Percentiles rank a stretch among this genome's conserved stretches.
Conservation (phyloP, 2,329 filamentous ascomycete genomes). For the Paracamarosporium sp. region DNA sequence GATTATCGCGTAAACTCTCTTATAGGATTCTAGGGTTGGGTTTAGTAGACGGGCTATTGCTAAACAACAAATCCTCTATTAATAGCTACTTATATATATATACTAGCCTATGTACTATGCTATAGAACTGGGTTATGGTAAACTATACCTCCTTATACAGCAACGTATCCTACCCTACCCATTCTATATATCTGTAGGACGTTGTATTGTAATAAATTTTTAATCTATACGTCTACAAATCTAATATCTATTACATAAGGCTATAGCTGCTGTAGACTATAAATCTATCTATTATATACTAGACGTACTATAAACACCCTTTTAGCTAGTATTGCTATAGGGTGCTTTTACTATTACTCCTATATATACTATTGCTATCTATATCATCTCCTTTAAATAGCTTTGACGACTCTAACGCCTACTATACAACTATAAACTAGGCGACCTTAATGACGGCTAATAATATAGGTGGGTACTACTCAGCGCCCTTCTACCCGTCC, state of each 20-base stretch:
- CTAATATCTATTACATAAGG: constrained; percentile 11
- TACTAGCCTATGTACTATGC: constrained; percentile 11
- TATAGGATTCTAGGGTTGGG: not conserved
- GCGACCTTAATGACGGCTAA: constrained; percentile 25
- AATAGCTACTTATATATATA: too few relatives aligned
- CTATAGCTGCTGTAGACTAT: not conserved
- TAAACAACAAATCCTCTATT: not conserved
- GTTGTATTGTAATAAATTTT: constrained; percentile 23
- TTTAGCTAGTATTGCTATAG: not conserved
- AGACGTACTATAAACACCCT: constrained; percentile 21
- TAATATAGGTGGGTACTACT: constrained; percentile 22
- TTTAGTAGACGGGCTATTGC: not conserved
- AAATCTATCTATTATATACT: constrained; percentile 14
- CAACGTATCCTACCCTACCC: constrained; percentile 8
- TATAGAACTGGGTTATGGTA: constrained; percentile 12
- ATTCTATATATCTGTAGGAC: constrained; percentile 12
- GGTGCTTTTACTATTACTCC: constrained; percentile 10
- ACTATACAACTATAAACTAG: constrained; percentile 25
- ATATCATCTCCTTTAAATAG: constrained; percentile 6
- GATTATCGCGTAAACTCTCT: not conserved
- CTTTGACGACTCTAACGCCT: constrained; percentile 17
- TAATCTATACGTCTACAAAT: constrained; percentile 12
- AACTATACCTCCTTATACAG: constrained; percentile 18
- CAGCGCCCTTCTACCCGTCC: constrained; percentile 17
- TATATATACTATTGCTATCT: constrained; percentile 10